Base-by-base conservation (phyloP, 176 grass and related monocot species). In the Poa pratensis region DNA sequence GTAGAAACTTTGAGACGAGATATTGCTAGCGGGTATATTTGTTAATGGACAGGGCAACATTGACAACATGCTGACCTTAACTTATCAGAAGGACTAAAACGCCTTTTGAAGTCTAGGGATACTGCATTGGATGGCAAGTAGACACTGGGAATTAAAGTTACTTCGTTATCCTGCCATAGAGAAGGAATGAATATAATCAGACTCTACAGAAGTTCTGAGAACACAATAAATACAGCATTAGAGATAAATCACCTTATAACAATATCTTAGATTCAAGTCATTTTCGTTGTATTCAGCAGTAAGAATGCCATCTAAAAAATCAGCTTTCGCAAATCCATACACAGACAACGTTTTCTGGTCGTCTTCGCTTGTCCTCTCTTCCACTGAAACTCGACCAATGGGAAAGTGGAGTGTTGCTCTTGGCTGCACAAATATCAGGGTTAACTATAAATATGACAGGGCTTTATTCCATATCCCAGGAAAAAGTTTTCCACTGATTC, bases 241-340 rank as follows among this genome's bases (percentile, higher is more conserved):
- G 43, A 42, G 20, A 71, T 73, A 67, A 34, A 66, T 84, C 17
- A 99, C 96, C 96, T 99, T 99, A 88, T 96, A 99, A 69, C 86
- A 94, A 59, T 94, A 99, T 92, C 88, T 92, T 53, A 99, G 60
- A 87, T 89, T 94, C 50, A 98, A 53, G 89, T 99, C 79, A 76
- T 94, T 91, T 46, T 92, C 89, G 45, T 32, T 84, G 68, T 95
- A 99, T 78, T 87, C 40, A 22, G 96, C 90, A 87, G 90, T 88
- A 65, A 92, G 92, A 73, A 92, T 55, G 80, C 96, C 96, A 48
- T 96, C 89, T 62, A 96, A 88, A 66, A 99, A 80, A 76, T 91
- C 83, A 86, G 90, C 77, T 94, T 93, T 94, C 9, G 82, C 76
- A 73, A 94, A 80, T 60, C 91, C 96, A 88, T 70, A 79, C 74